Evolutionary conservation across 352 stramenopile genomes (phyloP).

Genomic region (Globisporangium rhizosaccharum): DNA sequence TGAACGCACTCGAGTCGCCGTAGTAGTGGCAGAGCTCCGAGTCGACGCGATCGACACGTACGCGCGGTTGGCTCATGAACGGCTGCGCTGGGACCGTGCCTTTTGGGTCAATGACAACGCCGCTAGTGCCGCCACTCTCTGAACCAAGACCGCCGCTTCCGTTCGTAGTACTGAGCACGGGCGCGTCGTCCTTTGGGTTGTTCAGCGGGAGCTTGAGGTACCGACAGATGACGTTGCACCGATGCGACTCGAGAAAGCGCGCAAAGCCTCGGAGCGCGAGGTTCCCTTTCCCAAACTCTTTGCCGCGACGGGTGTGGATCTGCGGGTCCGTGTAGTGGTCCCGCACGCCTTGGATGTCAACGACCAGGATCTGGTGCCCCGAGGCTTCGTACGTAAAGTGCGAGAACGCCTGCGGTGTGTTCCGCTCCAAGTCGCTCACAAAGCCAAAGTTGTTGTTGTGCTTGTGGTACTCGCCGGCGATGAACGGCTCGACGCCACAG

Average conservation of each 20-base stretch:
- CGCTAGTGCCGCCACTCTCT: neutral
- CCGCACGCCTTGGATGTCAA: constrained; percentile 93
- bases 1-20: constrained; percentile 60
- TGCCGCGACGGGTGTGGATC: constrained; percentile 80
- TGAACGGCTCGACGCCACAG: constrained; percentile 74
- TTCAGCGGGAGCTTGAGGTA: constrained; percentile 71
- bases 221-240: constrained; percentile 78
- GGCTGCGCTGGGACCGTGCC: constrained; percentile 63
- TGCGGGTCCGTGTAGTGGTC: constrained; percentile 96
- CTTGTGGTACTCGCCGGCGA: constrained; percentile 77
- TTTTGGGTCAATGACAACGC: constrained; percentile 29
- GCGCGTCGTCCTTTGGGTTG: constrained; percentile 51
- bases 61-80: constrained; percentile 60
- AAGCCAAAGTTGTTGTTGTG: constrained; percentile 85
- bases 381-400: constrained; percentile 91
- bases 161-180: constrained; percentile 8
- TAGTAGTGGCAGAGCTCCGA: constrained; percentile 74
- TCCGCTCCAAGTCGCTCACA: constrained; percentile 73
- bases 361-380: constrained; percentile 88
- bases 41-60: constrained; percentile 53
- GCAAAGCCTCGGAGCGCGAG: constrained; percentile 62
- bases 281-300: constrained; percentile 84
- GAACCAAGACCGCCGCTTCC: neutral
- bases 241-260: constrained; percentile 67
- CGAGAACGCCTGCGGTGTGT: constrained; percentile 86